Percentiles rank a stretch among this genome's conserved stretches.
phyloP scores from a whole-genome alignment of 2,329 filamentous ascomycete species.

The Verticillium tricorpus region DNA sequence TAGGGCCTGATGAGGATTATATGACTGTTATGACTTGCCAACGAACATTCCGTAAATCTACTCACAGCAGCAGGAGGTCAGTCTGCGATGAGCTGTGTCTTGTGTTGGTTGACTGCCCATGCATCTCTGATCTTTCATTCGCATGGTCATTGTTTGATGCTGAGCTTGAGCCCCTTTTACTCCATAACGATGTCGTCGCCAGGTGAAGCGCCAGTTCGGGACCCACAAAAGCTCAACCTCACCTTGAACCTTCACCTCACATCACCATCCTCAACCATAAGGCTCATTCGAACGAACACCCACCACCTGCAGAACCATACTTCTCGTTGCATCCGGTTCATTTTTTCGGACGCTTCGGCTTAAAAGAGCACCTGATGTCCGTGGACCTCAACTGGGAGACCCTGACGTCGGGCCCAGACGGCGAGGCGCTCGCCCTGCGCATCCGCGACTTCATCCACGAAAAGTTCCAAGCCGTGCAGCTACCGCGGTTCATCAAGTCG shows the following conservation, averaged over 20 bases:
- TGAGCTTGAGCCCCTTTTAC: not conserved
- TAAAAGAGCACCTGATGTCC: conserved; percentile 61
- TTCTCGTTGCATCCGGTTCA: no score
- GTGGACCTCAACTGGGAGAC: conserved; percentile 97
- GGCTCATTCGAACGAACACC: not conserved
- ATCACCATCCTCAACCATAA: not conserved
- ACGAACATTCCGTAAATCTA: no score
- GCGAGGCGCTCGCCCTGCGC: conserved; percentile 73
- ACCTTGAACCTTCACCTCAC: not conserved
- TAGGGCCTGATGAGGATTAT: not conserved
- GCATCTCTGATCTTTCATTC: no score
- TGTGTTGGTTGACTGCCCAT: no score
- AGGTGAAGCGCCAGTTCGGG: not conserved
- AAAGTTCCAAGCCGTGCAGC: conserved; percentile 85
- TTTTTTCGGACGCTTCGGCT: not conserved
- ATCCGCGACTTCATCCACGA: conserved; percentile 94
- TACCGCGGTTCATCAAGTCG: conserved; percentile 94
- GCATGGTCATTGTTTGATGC: no score
- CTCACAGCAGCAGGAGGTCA: no score
- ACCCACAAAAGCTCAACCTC: not conserved
- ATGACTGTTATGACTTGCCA: not conserved
- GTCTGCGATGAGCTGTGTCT: no score
- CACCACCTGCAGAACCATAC: not conserved
- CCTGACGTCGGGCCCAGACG: conserved; percentile 84
- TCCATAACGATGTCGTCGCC: not conserved